Evolutionary conservation across 345 rosid species (phyloP).

Genomic region (Garcia nutans): DNA sequence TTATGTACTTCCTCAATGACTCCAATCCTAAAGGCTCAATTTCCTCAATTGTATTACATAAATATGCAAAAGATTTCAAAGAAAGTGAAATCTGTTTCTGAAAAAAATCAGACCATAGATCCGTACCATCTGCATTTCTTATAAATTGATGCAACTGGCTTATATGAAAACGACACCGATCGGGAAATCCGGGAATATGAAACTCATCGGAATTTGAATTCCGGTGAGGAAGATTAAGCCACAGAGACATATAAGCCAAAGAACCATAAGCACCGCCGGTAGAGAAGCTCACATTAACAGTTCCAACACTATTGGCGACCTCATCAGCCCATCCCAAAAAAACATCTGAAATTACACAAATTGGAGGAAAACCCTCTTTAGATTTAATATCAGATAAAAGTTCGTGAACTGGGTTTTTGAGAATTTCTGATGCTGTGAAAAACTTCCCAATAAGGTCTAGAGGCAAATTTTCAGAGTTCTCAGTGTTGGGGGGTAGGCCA

Average conservation of each 20-base stretch:
- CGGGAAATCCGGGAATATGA: slow-evolving; percentile 44
- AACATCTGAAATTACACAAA: slow-evolving; percentile 42
- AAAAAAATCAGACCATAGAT: slow-evolving; percentile 43
- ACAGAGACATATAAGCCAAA: slow-evolving; percentile 38
- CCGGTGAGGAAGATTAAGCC: slow-evolving; percentile 51
- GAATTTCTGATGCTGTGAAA: slow-evolving; percentile 16
- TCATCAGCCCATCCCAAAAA: slow-evolving; percentile 45
- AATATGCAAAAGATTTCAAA: slow-evolving; percentile 33
- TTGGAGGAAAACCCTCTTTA: slow-evolving; percentile 33
- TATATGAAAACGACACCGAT: slow-evolving; percentile 36
- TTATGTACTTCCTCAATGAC: slow-evolving; percentile 29
- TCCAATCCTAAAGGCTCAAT: slow-evolving; percentile 36
- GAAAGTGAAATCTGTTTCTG: slow-evolving; percentile 33
- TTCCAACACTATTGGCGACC: slow-evolving; percentile 34
- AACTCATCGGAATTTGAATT: slow-evolving; percentile 32
- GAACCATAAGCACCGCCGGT: slow-evolving; percentile 47
- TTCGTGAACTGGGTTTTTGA: slow-evolving; percentile 24
- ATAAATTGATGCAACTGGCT: slow-evolving; percentile 35
- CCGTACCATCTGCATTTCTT: slow-evolving; percentile 40
- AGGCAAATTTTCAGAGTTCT: slow-evolving; percentile 45
- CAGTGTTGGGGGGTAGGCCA: slow-evolving; percentile 41
- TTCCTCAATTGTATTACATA: slow-evolving; percentile 45
- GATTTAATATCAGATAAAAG: slow-evolving; percentile 24
- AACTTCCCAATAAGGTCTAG: slow-evolving; percentile 20
- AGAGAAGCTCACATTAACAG: slow-evolving; percentile 24